Percentiles rank a stretch among this genome's conserved stretches.
Conservation (phyloP, 331 rosid species). For the Quercus phellos region DNA sequence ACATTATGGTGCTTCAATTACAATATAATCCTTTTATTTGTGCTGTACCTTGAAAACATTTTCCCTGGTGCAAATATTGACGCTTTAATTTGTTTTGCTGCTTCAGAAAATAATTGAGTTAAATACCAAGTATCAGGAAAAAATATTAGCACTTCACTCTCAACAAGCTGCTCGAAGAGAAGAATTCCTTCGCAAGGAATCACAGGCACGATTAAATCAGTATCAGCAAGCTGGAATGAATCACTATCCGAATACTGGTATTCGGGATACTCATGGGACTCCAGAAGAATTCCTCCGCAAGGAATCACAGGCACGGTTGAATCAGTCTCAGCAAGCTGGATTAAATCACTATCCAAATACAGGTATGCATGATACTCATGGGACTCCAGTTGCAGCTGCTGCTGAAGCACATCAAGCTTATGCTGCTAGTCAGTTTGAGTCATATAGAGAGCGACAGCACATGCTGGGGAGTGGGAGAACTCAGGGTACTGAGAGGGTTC, state of each 20-base stretch:
- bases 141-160: conserved; percentile 19
- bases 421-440: not conserved
- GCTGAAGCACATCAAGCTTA: not conserved
- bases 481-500: not conserved
- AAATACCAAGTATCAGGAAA: conserved; percentile 9
- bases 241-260: not conserved
- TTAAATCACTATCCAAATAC: not conserved
- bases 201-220: not conserved
- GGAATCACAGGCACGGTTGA: not conserved
- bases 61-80: not conserved
- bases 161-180: conserved; percentile 23
- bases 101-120: conserved; percentile 22
- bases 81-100: not conserved
- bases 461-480: not conserved
- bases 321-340: not conserved
- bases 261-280: not conserved
- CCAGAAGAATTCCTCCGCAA: conserved; percentile 26
- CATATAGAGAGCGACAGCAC: not conserved
- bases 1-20: not conserved
- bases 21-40: not conserved
- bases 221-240: not conserved
- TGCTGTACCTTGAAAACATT: not conserved
- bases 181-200: conserved; percentile 23
- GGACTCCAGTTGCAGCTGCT: not conserved
- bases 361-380: not conserved